Conservation (phyloP, 2,329 filamentous ascomycete genomes). For the Elsinoe ampelina region DNA sequence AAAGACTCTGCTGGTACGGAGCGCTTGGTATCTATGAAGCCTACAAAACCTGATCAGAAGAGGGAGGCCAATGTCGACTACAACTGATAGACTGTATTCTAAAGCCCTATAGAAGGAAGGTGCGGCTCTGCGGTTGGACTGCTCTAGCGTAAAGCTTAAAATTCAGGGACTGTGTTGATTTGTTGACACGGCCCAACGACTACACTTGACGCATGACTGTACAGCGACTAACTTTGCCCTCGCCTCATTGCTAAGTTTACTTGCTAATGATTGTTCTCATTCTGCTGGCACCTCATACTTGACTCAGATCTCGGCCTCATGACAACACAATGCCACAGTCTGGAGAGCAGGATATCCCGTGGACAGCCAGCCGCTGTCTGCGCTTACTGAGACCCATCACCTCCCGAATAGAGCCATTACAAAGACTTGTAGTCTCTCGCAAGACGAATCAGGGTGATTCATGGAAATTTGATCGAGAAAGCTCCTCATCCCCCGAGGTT, state of each 20-base stretch:
- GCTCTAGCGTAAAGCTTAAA: constrained; percentile 6
- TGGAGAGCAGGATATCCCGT: constrained; percentile 18
- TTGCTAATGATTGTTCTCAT: too few relatives aligned
- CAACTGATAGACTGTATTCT: constrained; percentile 1
- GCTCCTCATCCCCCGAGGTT: background rate
- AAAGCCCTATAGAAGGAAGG: background rate
- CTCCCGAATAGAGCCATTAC: constrained; percentile 32
- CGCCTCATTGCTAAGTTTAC: too few relatives aligned
- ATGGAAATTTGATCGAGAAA: background rate
- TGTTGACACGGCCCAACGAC: background rate
- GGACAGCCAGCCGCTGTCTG: constrained; percentile 36
- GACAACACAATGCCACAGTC: background rate
- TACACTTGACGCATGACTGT: background rate
- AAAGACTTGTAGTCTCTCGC: constrained; percentile 22
- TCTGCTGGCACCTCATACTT: too few relatives aligned
- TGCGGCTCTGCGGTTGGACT: background rate
- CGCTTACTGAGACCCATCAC: constrained; percentile 34
- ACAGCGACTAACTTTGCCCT: too few relatives aligned
- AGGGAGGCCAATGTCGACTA: constrained; percentile 10
- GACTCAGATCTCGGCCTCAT: too few relatives aligned
- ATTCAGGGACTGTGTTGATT: constrained; percentile 4
- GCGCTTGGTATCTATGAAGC: background rate
- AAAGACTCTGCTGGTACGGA: background rate
- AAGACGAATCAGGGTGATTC: background rate
- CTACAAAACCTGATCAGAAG: background rate